Base-by-base conservation (phyloP, 2,329 filamentous ascomycete genomes). In the Fusarium annulatum region DNA sequence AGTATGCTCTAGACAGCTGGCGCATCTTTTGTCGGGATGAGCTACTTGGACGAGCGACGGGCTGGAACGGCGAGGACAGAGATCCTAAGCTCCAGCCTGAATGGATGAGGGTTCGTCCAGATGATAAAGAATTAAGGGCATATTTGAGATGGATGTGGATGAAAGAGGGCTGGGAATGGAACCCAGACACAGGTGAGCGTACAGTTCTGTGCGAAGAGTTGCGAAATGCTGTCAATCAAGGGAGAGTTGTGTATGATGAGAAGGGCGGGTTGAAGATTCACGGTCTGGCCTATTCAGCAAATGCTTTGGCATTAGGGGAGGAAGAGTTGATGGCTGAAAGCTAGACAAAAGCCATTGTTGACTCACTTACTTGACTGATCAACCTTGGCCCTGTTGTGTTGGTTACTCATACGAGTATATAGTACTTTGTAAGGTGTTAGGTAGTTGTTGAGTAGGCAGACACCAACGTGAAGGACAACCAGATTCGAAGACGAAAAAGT, bases 141-240 rank as follows among this genome's bases (percentile, higher is more conserved):
- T 97, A 91, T 82, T 82, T 98, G 78, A 88, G 92, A 43, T 98
- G 95, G 95, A 94, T 95, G 90, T 97, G 95, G 95, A 88, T 96
- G 83, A 90, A 91, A 51, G 93, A 97, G 77, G 94, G 94, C 1
- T 96, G 91, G 88, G 86, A 91, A 45, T 97, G 94, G 94, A 89
- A 97, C 83, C 90, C 90, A 3, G 80, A 84, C 34, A 95, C 92
- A 0, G 95, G 94, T 3, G 86, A 91, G 56, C 88, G 86, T 69
- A 83, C 84, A 33, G 82, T 87, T 33, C 84, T 93, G 14, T 78
- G 84, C 4, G 84, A 84, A 33, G 86, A 88, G 51, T 79, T 93
- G 81, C 84, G 87, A 74, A 82, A 79, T 57, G 89, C 89, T 38
- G 91, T 91, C 7, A 82, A 88, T 57, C 85, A 88, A 66, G 87